Evolutionary conservation across 2,329 filamentous ascomycete genomes (phyloP).

Genomic region (Reticulascus tulasneorum): DNA sequence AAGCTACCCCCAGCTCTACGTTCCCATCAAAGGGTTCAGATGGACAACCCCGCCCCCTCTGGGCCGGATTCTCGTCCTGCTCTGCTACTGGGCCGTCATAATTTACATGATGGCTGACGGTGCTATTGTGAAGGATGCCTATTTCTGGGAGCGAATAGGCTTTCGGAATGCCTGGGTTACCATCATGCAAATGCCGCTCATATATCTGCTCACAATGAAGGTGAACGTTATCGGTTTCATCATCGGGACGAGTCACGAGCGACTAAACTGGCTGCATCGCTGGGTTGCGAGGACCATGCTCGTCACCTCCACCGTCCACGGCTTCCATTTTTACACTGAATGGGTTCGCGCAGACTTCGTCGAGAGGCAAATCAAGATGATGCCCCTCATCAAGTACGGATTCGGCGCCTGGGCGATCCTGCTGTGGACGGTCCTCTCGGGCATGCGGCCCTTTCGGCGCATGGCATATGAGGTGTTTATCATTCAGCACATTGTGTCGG

Average conservation of each 20-base stretch:
- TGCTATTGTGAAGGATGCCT: conserved; percentile 46
- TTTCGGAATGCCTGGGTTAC: conserved; percentile 67
- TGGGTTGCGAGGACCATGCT: conserved; percentile 69
- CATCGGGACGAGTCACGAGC: conserved; percentile 62
- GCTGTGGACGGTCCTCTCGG: conserved; percentile 61
- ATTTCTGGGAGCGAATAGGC: conserved; percentile 61
- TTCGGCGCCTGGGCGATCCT: conserved; percentile 63
- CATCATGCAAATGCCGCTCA: conserved; percentile 59
- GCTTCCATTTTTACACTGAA: conserved; percentile 64
- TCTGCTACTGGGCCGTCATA: conserved; percentile 56
- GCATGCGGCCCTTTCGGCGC: conserved; percentile 60
- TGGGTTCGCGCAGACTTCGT: conserved; percentile 60
- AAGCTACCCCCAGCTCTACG: conserved; percentile 50
- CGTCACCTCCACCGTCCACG: conserved; percentile 64
- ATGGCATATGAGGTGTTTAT: conserved; percentile 68
- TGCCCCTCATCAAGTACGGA: conserved; percentile 54
- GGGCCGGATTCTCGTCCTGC: conserved; percentile 50
- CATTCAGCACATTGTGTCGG: conserved; percentile 61
- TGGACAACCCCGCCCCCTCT: conserved; percentile 57
- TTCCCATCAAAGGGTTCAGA: conserved; percentile 40
- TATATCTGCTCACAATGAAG: conserved; percentile 60
- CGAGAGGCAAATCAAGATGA: conserved; percentile 52
- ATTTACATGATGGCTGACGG: conserved; percentile 52
- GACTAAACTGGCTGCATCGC: conserved; percentile 69
- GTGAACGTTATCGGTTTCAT: conserved; percentile 56